Conservation (phyloP, 805 yeast genomes). For the Wickerhamiella sorbophila region DNA sequence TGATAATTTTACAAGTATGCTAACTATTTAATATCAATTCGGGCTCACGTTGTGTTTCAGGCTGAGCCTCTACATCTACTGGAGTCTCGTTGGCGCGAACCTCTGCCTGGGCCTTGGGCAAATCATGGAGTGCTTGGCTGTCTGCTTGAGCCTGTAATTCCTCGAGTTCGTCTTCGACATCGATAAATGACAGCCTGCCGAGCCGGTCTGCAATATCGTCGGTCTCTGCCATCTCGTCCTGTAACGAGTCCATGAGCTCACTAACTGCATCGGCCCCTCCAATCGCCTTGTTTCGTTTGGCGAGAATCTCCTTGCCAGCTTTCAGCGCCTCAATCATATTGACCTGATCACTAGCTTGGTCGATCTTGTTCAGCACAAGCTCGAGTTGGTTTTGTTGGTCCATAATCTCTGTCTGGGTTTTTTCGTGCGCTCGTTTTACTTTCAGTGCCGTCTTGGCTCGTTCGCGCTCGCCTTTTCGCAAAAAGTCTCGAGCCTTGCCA, state of each 20-base stretch:
- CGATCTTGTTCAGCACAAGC: conserved; percentile 29
- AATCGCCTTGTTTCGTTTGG: conserved; percentile 27
- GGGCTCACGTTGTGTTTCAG: too few relatives aligned
- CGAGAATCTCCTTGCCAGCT: conserved; percentile 27
- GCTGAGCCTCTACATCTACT: too few relatives aligned
- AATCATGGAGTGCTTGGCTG: conserved; percentile 2
- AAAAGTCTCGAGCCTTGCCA: not conserved
- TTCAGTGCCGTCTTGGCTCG: conserved; percentile 23
- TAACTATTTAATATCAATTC: too few relatives aligned
- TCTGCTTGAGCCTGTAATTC: conserved; percentile 22
- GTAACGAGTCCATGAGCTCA: conserved; percentile 29
- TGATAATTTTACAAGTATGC: too few relatives aligned
- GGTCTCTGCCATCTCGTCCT: conserved; percentile 26
- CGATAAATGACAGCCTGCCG: conserved; percentile 22
- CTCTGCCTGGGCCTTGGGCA: conserved; percentile 1
- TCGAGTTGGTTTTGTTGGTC: conserved; percentile 27
- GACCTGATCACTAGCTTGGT: conserved; percentile 31
- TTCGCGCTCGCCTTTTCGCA: not conserved
- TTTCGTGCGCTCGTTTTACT: conserved; percentile 16
- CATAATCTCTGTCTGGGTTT: conserved; percentile 19
- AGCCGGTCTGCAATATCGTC: conserved; percentile 29
- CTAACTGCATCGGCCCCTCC: conserved; percentile 32
- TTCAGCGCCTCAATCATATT: conserved; percentile 28
- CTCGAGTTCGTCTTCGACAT: conserved; percentile 30
- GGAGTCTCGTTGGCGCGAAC: too few relatives aligned